Evolutionary conservation across 1,139 yeast genomes (phyloP).

Genomic region (Debaryomyces robertsiae): DNA sequence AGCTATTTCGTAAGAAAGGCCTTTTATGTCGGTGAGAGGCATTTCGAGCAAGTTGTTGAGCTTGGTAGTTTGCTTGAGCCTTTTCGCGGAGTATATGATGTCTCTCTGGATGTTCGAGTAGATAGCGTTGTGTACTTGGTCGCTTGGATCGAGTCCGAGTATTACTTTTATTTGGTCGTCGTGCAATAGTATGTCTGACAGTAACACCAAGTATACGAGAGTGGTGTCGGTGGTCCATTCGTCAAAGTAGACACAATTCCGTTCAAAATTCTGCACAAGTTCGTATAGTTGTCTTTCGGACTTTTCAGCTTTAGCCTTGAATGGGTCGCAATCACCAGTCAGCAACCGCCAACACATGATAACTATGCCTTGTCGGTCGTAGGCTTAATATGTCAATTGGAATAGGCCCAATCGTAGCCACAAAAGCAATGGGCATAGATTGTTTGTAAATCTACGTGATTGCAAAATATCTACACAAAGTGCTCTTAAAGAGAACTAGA

Average conservation of each 20-base stretch:
- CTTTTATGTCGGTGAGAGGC: slow-evolving; percentile 26
- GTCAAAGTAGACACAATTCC: slow-evolving; percentile 4
- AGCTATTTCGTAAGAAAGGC: slow-evolving; percentile 24
- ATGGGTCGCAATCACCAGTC: slow-evolving; percentile 3
- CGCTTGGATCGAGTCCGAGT: slow-evolving; percentile 15
- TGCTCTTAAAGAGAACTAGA: neutral
- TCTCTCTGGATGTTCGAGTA: slow-evolving; percentile 15
- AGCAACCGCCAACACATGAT: no score
- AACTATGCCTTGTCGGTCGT: no score
- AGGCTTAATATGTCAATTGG: no score
- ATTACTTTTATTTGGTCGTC: slow-evolving; percentile 19
- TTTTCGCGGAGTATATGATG: slow-evolving; percentile 15
- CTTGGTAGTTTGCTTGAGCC: slow-evolving; percentile 12
- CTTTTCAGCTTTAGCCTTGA: slow-evolving; percentile 5
- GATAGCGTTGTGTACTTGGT: slow-evolving; percentile 14
- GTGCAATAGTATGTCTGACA: slow-evolving; percentile 16
- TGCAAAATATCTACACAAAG: slow-evolving; percentile 2
- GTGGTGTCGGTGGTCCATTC: slow-evolving; percentile 16
- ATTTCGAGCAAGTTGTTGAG: slow-evolving; percentile 16
- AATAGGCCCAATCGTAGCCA: no score
- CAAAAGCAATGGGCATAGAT: no score
- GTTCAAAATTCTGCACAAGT: slow-evolving; percentile 6
- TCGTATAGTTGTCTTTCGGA: neutral
- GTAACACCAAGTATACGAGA: slow-evolving; percentile 20
- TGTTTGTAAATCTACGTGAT: no score